Percentiles rank a stretch among this genome's conserved stretches.
Conservation (phyloP, 192 early-diverging fungal species). For the Backusella parvicylindrica region DNA sequence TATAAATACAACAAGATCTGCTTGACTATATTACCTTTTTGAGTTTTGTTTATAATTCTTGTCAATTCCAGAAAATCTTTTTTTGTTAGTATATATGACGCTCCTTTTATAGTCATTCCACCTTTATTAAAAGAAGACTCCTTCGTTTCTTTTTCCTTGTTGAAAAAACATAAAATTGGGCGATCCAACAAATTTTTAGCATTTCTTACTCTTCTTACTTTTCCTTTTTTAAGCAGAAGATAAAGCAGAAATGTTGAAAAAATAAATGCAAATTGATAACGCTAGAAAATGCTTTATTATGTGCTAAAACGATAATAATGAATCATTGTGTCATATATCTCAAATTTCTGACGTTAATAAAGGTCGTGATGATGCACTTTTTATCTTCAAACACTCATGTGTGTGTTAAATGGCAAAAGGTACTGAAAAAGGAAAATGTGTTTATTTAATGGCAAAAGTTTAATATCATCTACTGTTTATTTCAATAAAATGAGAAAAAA, state of each 20-base stretch:
- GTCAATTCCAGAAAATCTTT: constrained; percentile 7
- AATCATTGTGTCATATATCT: too few relatives aligned
- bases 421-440: background rate
- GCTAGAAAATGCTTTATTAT: background rate
- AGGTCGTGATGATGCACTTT: background rate
- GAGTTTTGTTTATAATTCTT: background rate
- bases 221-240: background rate
- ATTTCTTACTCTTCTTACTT: background rate
- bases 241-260: background rate
- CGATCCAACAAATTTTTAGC: background rate
- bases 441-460: background rate
- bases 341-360: background rate
- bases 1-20: background rate
- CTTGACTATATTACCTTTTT: background rate
- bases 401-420: background rate
- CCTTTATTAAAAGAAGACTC: background rate
- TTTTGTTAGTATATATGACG: background rate
- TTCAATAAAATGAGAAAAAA: too few relatives aligned
- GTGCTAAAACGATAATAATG: too few relatives aligned
- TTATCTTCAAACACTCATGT: background rate
- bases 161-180: background rate
- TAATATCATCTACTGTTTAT: background rate
- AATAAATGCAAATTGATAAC: background rate
- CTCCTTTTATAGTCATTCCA: background rate
- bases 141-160: background rate